Evolutionary conservation across 441 rosid genomes (phyloP).

Genomic region (Populus hybrid): DNA sequence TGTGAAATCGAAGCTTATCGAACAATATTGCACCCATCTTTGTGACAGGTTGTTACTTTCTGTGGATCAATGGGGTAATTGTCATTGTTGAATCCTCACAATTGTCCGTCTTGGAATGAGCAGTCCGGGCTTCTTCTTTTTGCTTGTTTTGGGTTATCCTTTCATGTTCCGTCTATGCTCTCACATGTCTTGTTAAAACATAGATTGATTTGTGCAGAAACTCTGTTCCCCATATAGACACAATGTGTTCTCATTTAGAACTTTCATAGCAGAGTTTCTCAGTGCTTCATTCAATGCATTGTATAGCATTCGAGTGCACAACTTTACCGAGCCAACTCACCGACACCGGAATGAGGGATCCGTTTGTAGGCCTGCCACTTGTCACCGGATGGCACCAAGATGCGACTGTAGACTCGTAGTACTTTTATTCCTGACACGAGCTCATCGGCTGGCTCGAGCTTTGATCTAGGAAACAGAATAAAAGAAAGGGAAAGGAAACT

Average conservation of each 20-base stretch:
- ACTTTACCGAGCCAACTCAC: not conserved
- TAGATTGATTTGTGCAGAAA: not conserved
- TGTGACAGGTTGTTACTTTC: not conserved
- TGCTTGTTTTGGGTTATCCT: not conserved
- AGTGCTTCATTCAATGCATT: not conserved
- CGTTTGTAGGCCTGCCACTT: not conserved
- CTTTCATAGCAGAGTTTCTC: not conserved
- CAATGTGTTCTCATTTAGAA: not conserved
- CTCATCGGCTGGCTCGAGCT: not conserved
- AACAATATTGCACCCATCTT: constrained; percentile 17
- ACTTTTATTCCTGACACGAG: not conserved
- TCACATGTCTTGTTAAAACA: not conserved
- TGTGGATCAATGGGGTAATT: constrained; percentile 5
- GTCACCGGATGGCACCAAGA: not conserved
- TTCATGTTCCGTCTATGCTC: not conserved
- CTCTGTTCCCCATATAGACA: not conserved
- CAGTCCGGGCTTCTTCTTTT: not conserved
- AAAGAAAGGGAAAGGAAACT: not conserved
- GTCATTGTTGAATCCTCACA: not conserved
- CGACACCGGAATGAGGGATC: too few relatives aligned
- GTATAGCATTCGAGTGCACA: not conserved
- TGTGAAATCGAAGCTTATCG: constrained; percentile 18
- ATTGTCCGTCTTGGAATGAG: not conserved
- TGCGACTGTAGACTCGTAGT: not conserved
- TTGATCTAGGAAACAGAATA: not conserved